Conservation (phyloP, 2,329 filamentous ascomycete species). For the Cordyceps cateniannulata region DNA sequence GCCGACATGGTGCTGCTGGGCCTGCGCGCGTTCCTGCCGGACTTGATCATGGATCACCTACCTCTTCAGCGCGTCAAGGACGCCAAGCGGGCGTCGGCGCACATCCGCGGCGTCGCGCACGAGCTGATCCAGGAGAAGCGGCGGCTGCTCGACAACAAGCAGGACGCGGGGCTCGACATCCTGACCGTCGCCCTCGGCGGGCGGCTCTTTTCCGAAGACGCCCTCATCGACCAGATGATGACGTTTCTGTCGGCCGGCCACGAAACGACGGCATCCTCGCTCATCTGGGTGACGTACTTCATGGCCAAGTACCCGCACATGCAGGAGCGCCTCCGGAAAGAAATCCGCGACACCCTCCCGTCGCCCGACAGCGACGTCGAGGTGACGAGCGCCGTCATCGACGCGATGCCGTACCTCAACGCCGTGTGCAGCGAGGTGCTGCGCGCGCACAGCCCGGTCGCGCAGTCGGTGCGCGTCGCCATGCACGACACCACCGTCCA, state of each 20-base stretch:
- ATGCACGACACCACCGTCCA: conserved; percentile 26
- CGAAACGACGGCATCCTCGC: conserved; percentile 35
- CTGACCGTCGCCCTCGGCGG: conserved; percentile 28
- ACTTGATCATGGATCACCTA: conserved; percentile 11
- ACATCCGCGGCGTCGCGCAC: conserved; percentile 22
- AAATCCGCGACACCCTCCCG: conserved; percentile 30
- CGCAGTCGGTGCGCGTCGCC: conserved; percentile 26
- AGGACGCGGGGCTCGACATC: conserved; percentile 28
- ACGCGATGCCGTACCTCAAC: conserved; percentile 71
- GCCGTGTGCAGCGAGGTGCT: conserved; percentile 52
- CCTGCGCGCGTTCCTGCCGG: conserved; percentile 14
- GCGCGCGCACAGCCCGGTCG: conserved; percentile 32
- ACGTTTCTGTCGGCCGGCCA: conserved; percentile 37
- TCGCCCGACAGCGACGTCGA: conserved; percentile 26
- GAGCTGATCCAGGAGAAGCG: conserved; percentile 28
- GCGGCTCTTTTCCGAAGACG: conserved; percentile 29
- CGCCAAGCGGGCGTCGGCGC: conserved; percentile 21
- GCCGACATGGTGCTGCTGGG: conserved; percentile 12
- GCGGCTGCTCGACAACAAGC: conserved; percentile 16
- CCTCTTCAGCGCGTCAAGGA: conserved; percentile 16
- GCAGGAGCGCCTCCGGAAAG: conserved; percentile 31
- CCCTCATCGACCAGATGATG: conserved; percentile 35
- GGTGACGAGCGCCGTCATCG: conserved; percentile 48
- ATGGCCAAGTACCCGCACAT: conserved; percentile 29
- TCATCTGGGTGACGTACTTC: conserved; percentile 36